A percentile compares a stretch with the other conserved stretches of the same genome.
Evolutionary conservation across 2,329 filamentous ascomycete genomes (phyloP).

Genomic region (Colletotrichum nymphaeae): DNA sequence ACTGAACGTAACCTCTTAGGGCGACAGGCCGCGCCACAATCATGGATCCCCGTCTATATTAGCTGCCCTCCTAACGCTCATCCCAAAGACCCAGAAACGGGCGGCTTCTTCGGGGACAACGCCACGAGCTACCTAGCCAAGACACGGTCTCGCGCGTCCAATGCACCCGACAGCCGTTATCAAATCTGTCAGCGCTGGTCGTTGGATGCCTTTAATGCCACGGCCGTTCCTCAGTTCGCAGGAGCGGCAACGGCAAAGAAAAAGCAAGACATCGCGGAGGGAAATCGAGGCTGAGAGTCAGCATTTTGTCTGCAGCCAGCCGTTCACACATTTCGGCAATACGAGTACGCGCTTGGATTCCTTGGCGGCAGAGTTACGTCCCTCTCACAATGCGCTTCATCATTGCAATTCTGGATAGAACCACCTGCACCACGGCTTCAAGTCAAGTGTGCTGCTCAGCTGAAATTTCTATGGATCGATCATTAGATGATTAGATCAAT

Average conservation of each 20-base stretch:
- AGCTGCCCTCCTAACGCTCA: neutral
- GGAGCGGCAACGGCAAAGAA: slow-evolving; percentile 12
- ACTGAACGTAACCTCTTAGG: slow-evolving; percentile 5
- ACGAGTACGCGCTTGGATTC: slow-evolving; percentile 16
- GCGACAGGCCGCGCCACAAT: slow-evolving; percentile 25
- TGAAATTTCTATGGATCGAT: neutral
- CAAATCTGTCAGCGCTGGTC: neutral
- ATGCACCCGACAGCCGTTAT: slow-evolving; percentile 5
- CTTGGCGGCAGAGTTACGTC: neutral
- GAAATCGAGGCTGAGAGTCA: slow-evolving; percentile 4
- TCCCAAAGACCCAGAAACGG: neutral
- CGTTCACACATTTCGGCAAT: slow-evolving; percentile 4
- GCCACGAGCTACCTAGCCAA: slow-evolving; percentile 8
- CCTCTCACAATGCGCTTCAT: neutral
- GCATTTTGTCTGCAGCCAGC: slow-evolving; percentile 1
- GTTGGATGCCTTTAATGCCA: neutral
- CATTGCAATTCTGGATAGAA: neutral
- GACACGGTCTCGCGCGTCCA: neutral
- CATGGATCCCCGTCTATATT: slow-evolving; percentile 27
- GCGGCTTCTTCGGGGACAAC: slow-evolving; percentile 26
- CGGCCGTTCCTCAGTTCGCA: neutral
- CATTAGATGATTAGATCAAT: neutral
- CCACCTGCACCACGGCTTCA: slow-evolving; percentile 1
- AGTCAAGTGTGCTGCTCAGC: neutral
- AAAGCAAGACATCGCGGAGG: neutral